Conservation (phyloP, 129 eudicot genomes). For the Rutidosis leptorrhynchoides region DNA sequence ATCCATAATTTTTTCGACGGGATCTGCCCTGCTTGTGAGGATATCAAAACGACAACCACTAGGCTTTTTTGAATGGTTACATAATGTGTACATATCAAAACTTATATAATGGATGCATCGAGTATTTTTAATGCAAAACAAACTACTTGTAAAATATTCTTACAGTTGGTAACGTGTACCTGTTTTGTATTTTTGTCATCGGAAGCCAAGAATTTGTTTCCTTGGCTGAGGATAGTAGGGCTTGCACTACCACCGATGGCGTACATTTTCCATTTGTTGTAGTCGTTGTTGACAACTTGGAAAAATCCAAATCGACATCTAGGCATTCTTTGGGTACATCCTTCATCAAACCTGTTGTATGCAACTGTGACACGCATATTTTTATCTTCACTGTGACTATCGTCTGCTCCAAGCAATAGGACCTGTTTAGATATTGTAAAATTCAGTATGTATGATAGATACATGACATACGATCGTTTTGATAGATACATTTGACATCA, state of each 20-base stretch:
- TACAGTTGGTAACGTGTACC: slow-evolving; percentile 31
- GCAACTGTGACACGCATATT: slow-evolving; percentile 72
- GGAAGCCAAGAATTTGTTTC: slow-evolving; percentile 68
- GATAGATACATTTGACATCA: background rate
- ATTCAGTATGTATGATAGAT: background rate
- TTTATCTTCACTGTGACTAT: slow-evolving; percentile 36
- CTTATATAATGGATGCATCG: too few relatives aligned
- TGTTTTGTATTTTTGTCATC: slow-evolving; percentile 39
- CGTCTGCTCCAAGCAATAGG: slow-evolving; percentile 67
- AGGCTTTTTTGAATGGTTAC: too few relatives aligned
- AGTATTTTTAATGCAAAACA: background rate
- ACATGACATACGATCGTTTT: background rate
- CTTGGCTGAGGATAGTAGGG: slow-evolving; percentile 84
- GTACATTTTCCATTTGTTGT: slow-evolving; percentile 67
- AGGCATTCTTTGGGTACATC: slow-evolving; percentile 76
- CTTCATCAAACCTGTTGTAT: slow-evolving; percentile 58
- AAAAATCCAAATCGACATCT: slow-evolving; percentile 63
- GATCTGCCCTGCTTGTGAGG: too few relatives aligned
- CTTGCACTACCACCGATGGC: slow-evolving; percentile 85
- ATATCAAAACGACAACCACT: too few relatives aligned
- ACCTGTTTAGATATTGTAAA: slow-evolving; percentile 37
- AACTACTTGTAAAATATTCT: background rate
- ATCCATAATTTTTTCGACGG: too few relatives aligned
- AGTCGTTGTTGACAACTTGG: slow-evolving; percentile 85
- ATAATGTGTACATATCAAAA: too few relatives aligned